These are phyloP conservation scores for Heritiera littoralis DNA, from an alignment of 345 rosid genomes.

Conservation along the genomic window DNA sequence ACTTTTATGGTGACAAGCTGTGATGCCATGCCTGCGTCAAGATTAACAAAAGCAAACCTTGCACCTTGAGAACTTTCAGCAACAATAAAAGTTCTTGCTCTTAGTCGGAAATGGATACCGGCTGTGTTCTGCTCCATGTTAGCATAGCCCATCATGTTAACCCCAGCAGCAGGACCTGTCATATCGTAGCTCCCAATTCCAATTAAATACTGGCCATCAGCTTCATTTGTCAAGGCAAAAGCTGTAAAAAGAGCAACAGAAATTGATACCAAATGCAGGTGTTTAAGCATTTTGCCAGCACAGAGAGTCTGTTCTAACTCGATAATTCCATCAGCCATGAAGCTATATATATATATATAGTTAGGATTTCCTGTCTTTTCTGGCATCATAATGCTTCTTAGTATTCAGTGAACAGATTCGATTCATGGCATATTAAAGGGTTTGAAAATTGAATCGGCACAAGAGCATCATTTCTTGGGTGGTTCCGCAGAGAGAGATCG, in stretches of 20 bases:
- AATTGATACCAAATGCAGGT: constrained; percentile 1
- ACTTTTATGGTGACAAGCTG: constrained; percentile 54
- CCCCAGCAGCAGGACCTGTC: constrained; percentile 64
- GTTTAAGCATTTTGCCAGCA: neutral
- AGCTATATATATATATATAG: constrained; percentile 13
- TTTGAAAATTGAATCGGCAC: constrained; percentile 18
- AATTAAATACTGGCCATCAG: constrained; percentile 41
- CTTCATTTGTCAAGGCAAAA: constrained; percentile 3
- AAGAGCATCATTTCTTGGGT: constrained; percentile 27
- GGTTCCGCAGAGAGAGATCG: constrained; percentile 12
- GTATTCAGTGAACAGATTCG: constrained; percentile 18
- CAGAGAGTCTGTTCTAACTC: neutral
- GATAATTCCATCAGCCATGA: neutral
- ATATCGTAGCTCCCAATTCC: constrained; percentile 59
- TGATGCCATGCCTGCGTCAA: constrained; percentile 66
- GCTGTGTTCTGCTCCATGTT: constrained; percentile 50
- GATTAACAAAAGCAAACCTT: constrained; percentile 64
- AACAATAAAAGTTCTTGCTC: constrained; percentile 54
- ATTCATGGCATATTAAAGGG: neutral
- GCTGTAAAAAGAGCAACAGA: constrained; percentile 1
- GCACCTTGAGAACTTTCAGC: constrained; percentile 41
- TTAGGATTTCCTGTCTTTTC: neutral
- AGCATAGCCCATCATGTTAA: constrained; percentile 69
- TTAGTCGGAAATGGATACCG: constrained; percentile 58
- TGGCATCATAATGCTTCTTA: constrained; percentile 21